Evolutionary conservation across 2,329 filamentous ascomycete species (phyloP).

Genomic region (Penicillium frequentans): DNA sequence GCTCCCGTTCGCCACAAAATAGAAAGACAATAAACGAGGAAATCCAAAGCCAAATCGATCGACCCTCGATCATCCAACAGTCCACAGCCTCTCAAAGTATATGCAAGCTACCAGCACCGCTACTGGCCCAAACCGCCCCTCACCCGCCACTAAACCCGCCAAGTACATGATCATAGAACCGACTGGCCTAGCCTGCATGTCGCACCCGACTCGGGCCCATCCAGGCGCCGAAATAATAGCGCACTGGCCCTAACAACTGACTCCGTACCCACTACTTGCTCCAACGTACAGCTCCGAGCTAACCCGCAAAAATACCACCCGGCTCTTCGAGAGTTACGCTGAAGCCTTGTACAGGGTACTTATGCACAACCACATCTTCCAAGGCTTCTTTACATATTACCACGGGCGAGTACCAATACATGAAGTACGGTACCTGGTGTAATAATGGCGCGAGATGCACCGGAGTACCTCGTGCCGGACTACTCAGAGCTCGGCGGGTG

Average conservation of each 20-base stretch:
- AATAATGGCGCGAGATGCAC: not conserved
- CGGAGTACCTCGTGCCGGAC: slow-evolving; percentile 7
- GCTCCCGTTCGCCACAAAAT: not conserved
- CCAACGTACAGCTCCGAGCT: not conserved
- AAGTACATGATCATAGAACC: slow-evolving; percentile 16
- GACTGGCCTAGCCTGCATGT: slow-evolving; percentile 16
- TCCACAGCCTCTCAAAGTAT: not conserved
- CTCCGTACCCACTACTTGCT: not conserved
- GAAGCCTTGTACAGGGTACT: not conserved
- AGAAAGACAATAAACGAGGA: not conserved
- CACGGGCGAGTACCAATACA: not conserved
- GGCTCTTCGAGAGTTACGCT: not conserved
- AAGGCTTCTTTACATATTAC: not conserved
- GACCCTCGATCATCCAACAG: not conserved
- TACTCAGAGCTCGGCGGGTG: not conserved
- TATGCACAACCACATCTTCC: not conserved
- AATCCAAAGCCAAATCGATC: not conserved
- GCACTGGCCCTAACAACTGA: not conserved
- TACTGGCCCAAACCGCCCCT: not conserved
- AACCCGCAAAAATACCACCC: not conserved
- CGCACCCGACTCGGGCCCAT: slow-evolving; percentile 20
- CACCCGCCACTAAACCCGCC: slow-evolving; percentile 6
- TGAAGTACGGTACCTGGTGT: not conserved
- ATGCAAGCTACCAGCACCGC: not conserved
- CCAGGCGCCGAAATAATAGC: slow-evolving; percentile 7